Conservation (phyloP, 345 rosid species). For the Eucalyptus sp. region DNA sequence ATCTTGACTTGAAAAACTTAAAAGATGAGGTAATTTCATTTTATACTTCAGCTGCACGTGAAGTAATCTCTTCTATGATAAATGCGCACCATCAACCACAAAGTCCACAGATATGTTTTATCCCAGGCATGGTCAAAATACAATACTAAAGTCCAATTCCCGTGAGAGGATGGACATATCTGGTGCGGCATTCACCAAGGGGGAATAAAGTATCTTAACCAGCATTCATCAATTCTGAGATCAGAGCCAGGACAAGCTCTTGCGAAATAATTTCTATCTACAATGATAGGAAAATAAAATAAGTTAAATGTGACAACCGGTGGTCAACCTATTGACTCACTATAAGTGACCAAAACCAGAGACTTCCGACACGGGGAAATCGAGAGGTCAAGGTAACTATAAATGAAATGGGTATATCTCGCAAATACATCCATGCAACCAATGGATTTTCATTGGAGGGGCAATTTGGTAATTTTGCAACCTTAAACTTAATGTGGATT, state of each 20-base stretch:
- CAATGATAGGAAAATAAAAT: not conserved
- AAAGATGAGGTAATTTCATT: not conserved
- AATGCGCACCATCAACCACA: not conserved
- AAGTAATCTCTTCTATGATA: not conserved
- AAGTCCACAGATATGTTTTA: not conserved
- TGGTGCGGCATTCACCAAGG: not conserved
- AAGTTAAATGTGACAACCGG: not conserved
- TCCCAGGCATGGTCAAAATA: not conserved
- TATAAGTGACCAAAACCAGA: not conserved
- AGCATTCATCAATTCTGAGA: not conserved
- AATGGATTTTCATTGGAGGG: not conserved
- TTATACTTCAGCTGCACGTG: not conserved
- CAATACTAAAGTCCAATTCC: not conserved
- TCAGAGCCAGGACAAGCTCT: not conserved
- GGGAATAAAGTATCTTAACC: not conserved
- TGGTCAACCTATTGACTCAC: not conserved
- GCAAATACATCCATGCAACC: not conserved
- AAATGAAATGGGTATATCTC: not conserved
- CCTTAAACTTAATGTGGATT: not conserved
- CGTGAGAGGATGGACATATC: not conserved
- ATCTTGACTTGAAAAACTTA: not conserved
- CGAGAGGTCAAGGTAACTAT: not conserved
- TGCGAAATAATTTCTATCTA: not conserved
- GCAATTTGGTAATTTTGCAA: not conserved
- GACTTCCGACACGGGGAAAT: not conserved